These are phyloP conservation scores for Auriscalpium orientale DNA, from an alignment of 768 basidiomycete genomes.

Conservation along the genomic window DNA sequence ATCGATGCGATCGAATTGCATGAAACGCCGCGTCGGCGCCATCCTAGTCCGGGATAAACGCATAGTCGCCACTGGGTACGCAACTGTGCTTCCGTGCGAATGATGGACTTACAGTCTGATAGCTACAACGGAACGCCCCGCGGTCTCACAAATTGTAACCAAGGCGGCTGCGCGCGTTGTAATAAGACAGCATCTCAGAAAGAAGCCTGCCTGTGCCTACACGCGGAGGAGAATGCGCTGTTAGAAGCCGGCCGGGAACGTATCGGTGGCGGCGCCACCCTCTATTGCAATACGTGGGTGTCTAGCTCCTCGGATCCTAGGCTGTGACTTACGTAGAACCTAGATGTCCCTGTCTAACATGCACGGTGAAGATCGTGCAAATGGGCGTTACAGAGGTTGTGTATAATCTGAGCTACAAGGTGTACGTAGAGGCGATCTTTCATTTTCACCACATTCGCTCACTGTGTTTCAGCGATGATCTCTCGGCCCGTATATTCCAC, in stretches of 20 bases:
- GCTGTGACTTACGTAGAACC: constrained; percentile 1
- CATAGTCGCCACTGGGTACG: constrained; percentile 72
- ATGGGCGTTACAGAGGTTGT: constrained; percentile 88
- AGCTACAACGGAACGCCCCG: constrained; percentile 97
- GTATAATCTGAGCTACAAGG: constrained; percentile 92
- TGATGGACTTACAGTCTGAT: background rate
- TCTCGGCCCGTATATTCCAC: constrained; percentile 67
- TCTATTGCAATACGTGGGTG: constrained; percentile 97
- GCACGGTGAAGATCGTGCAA: constrained; percentile 96
- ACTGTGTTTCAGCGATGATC: constrained; percentile 54
- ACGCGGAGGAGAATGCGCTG: constrained; percentile 97
- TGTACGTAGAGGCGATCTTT: constrained; percentile 44
- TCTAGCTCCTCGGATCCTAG: background rate
- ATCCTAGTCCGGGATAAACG: constrained; percentile 82
- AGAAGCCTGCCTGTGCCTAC: constrained; percentile 86
- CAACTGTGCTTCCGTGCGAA: constrained; percentile 2
- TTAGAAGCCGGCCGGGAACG: constrained; percentile 91
- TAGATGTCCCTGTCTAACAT: constrained; percentile 97
- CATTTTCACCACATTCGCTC: background rate
- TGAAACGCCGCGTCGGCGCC: constrained; percentile 95
- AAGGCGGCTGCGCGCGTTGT: constrained; percentile 86
- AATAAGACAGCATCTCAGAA: constrained; percentile 47
- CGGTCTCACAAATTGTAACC: constrained; percentile 81
- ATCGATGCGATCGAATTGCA: constrained; percentile 87
- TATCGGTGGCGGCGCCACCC: constrained; percentile 70